These are phyloP conservation scores for Hordeum pubiflorum DNA, from an alignment of 202 grass and related monocot genomes.

Conservation along the genomic window DNA sequence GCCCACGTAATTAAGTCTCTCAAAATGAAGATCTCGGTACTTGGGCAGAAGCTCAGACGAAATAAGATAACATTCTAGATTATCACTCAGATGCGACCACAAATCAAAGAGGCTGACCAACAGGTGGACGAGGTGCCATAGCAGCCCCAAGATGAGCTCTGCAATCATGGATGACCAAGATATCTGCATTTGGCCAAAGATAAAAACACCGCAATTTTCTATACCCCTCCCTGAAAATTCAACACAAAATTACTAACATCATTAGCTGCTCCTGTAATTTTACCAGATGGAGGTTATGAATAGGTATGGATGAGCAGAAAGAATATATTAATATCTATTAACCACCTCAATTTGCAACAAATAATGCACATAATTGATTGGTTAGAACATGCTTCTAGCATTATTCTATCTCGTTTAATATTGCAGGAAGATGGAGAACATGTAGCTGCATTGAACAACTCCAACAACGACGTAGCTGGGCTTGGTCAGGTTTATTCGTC, in stretches of 20 bases:
- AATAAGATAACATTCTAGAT: constrained; percentile 45
- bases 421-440: not conserved
- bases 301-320: not conserved
- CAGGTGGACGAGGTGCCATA: constrained; percentile 45
- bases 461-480: not conserved
- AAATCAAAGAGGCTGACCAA: constrained; percentile 30
- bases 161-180: constrained; percentile 26
- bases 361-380: not conserved
- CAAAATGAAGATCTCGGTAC: constrained; percentile 44
- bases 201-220: not conserved
- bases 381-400: not conserved
- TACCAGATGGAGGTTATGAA: not conserved
- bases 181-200: constrained; percentile 26
- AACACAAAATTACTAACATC: constrained; percentile 5
- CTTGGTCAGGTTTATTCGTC: not conserved
- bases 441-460: not conserved
- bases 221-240: not conserved
- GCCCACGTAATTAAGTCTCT: constrained; percentile 41
- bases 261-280: not conserved
- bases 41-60: constrained; percentile 33
- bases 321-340: not conserved
- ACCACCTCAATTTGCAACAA: not conserved
- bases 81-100: constrained; percentile 32
- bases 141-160: constrained; percentile 40
- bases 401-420: not conserved